These are phyloP conservation scores for Candida insectalens DNA, from an alignment of 805 yeast genomes.

Conservation along the genomic window DNA sequence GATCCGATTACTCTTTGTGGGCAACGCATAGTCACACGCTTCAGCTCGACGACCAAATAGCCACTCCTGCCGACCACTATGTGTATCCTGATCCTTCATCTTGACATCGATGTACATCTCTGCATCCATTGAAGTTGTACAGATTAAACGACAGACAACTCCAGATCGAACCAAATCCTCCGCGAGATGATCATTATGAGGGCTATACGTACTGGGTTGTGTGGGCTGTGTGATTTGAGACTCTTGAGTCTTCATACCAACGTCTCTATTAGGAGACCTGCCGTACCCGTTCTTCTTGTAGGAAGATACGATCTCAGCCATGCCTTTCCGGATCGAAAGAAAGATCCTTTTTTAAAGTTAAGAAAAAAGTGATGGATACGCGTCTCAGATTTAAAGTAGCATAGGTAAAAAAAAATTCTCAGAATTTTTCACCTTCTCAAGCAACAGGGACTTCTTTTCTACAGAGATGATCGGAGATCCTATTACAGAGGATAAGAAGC, in stretches of 20 bases:
- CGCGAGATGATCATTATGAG: constrained; percentile 14
- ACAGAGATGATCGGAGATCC: too few species aligned
- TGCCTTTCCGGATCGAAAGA: not conserved
- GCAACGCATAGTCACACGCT: constrained; percentile 52
- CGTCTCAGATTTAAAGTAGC: too few species aligned
- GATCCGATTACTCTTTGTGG: constrained; percentile 49
- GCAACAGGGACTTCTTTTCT: too few species aligned
- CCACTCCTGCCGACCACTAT: constrained; percentile 22
- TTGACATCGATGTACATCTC: constrained; percentile 24
- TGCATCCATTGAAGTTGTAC: constrained; percentile 19
- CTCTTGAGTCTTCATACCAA: not conserved
- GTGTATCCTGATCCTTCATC: constrained; percentile 8
- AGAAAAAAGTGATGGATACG: too few species aligned
- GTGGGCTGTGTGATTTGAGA: constrained; percentile 27
- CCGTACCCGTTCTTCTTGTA: not conserved
- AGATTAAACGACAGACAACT: constrained; percentile 26
- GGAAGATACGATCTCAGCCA: constrained; percentile 2
- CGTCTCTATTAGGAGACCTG: not conserved
- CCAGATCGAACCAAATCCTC: constrained; percentile 20
- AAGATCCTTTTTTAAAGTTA: too few species aligned
- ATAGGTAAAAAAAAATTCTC: too few species aligned
- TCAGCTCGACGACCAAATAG: constrained; percentile 59
- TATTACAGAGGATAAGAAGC: too few species aligned
- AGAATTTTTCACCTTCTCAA: too few species aligned
- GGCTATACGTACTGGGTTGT: constrained; percentile 24